Base-by-base conservation (phyloP, 495 filamentous ascomycete species). In the Penicillium roqueforti region DNA sequence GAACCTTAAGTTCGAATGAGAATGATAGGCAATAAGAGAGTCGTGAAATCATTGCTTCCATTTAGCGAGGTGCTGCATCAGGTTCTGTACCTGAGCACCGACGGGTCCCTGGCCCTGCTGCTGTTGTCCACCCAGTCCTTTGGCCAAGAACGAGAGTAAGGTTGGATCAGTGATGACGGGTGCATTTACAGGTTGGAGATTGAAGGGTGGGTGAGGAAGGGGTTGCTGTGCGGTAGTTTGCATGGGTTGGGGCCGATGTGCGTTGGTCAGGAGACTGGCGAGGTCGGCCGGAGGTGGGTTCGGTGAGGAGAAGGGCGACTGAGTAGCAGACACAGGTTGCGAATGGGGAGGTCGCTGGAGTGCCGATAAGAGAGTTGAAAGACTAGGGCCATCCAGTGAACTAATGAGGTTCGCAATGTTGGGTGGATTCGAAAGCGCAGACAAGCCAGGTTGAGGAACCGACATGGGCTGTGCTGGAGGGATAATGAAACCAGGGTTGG, bases 351-450 rank as follows among this genome's bases (percentile, higher is more conserved):
- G 68, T 25, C 75, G 73, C 56, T 76, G 75, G 28, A 77, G 64
- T 6, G 81, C 80, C 3, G 82, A 82, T 16, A 96, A 61, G 16
- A 96, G 80, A 26, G 83, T 84, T 60, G 91, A 86, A 3, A 96
- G 73, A 7, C 83, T 80, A 13, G 82, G 75, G 22, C 86, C 81
- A 59, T 96, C 88, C 13, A 96, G 72, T 28, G 82, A 76, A 8
- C 83, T 76, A 52, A 76, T 74, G 51, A 75, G 55, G 32, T 69
- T 77, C 31, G 74, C 73, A 36, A 78, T 65, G 26, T 75, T 76
- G 25, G 72, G 72, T 23, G 68, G 63, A 37, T 70, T 67, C 3
- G 69, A 56, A 36, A 75, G 63, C n/a, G 67, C 26, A 20, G 70
- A 63, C 46, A 68, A 40, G 26, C 48, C 49, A 32, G 59, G 68